phyloP scores from a whole-genome alignment of 2,329 filamentous ascomycete genomes.

The Pseudogymnoascus sp. region DNA sequence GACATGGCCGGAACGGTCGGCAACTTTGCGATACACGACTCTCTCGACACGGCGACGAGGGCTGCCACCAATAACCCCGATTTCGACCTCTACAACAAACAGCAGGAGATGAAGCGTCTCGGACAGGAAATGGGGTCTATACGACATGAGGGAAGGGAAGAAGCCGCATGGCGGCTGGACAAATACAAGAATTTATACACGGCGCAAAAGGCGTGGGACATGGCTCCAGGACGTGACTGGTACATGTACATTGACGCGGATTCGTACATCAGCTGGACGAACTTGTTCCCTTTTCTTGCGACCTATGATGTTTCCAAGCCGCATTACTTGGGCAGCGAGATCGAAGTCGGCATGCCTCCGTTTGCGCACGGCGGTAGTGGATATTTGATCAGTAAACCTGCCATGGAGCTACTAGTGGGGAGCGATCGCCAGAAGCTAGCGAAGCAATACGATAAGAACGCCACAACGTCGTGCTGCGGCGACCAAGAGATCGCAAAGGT shows the following conservation, averaged over 20 bases:
- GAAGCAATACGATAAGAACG: conserved; percentile 35
- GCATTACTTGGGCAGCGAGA: conserved; percentile 16
- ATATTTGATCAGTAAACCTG: conserved; percentile 1
- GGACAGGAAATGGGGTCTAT: conserved; percentile 34
- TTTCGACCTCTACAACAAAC: conserved; percentile 38
- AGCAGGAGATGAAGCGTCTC: conserved; percentile 36
- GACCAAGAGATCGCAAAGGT: conserved; percentile 42
- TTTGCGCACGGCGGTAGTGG: conserved; percentile 20
- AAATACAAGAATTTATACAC: conserved; percentile 17
- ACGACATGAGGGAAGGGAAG: conserved; percentile 15
- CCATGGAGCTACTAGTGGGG: neutral
- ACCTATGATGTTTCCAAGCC: conserved; percentile 13
- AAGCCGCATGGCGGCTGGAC: conserved; percentile 13
- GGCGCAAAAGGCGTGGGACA: conserved; percentile 11
- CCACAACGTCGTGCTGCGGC: conserved; percentile 40
- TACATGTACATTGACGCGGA: conserved; percentile 22
- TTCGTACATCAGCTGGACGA: conserved; percentile 17
- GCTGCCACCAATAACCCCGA: conserved; percentile 39
- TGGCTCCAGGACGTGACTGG: conserved; percentile 16
- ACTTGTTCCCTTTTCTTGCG: conserved; percentile 14
- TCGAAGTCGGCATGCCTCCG: conserved; percentile 9
- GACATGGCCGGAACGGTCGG: conserved; percentile 44
- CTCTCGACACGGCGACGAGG: conserved; percentile 37
- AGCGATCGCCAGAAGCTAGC: neutral
- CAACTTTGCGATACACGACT: conserved; percentile 38